phyloP scores from a whole-genome alignment of 345 rosid genomes.

The Garcia nutans region DNA sequence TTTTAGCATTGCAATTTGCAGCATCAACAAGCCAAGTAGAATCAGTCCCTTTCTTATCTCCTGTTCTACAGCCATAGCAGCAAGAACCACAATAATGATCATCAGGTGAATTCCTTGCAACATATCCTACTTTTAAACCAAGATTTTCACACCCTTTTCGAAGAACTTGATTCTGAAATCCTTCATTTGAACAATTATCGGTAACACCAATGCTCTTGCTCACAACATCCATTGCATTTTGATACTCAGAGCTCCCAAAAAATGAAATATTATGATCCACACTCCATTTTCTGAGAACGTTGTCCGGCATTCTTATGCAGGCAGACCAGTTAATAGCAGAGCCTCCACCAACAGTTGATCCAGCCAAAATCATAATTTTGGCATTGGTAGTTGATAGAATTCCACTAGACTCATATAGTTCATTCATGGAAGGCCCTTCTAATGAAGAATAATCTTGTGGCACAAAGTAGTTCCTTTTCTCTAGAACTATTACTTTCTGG shows the following conservation, averaged over 20 bases:
- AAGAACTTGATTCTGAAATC: constrained; percentile 63
- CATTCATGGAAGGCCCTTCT: constrained; percentile 63
- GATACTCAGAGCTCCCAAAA: constrained; percentile 42
- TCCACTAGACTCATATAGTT: constrained; percentile 49
- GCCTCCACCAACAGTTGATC: constrained; percentile 69
- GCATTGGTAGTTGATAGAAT: constrained; percentile 45
- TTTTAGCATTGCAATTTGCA: constrained; percentile 48
- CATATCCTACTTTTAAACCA: constrained; percentile 46
- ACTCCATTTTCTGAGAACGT: constrained; percentile 57
- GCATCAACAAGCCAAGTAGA: constrained; percentile 71
- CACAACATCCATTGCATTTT: constrained; percentile 52
- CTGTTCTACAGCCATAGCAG: constrained; percentile 54
- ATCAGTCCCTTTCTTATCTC: constrained; percentile 62
- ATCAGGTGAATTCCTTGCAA: constrained; percentile 48
- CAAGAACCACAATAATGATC: constrained; percentile 68
- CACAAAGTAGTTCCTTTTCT: constrained; percentile 67
- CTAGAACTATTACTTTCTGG: constrained; percentile 53
- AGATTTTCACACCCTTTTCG: constrained; percentile 66
- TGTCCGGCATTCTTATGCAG: constrained; percentile 47
- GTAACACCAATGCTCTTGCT: constrained; percentile 55
- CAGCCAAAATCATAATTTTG: constrained; percentile 47
- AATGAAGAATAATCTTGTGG: constrained; percentile 51
- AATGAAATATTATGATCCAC: constrained; percentile 41
- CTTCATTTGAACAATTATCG: constrained; percentile 42
- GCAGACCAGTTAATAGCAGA: constrained; percentile 70